Conservation (phyloP, 73 alveolate genomes). For the Paramecium biaurelia region DNA sequence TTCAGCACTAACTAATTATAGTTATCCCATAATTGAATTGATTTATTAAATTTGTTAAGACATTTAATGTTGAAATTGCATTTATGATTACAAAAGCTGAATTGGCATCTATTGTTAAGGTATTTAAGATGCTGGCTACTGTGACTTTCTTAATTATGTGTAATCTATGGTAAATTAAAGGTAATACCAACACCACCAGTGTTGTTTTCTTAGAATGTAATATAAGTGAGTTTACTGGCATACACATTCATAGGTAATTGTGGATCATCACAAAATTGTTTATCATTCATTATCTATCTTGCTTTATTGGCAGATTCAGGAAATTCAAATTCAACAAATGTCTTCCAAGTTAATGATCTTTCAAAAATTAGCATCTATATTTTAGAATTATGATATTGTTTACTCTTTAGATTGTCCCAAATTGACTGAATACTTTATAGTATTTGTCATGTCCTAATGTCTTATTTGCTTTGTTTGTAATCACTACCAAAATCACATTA, state of each 20-base stretch:
- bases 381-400: not conserved
- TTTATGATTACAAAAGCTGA: not conserved
- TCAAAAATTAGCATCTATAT: conserved; percentile 34
- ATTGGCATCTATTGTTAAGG: not conserved
- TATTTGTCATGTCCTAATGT: conserved; percentile 37
- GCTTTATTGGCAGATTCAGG: conserved; percentile 34
- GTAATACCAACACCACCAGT: conserved; percentile 42
- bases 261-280: conserved; percentile 21
- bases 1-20: conserved; percentile 20
- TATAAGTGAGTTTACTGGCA: not conserved
- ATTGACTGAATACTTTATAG: conserved; percentile 7
- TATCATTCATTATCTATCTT: conserved; percentile 15
- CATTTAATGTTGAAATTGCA: conserved; percentile 3
- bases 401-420: conserved; percentile 43
- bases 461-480: conserved; percentile 36
- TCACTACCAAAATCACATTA: conserved; percentile 27
- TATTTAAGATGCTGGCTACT: not conserved
- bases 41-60: not conserved
- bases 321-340: conserved; percentile 9
- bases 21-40: not conserved
- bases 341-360: conserved; percentile 34
- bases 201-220: conserved; percentile 38
- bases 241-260: not conserved
- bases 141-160: not conserved
- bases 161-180: not conserved